Conservation (phyloP, 2,329 filamentous ascomycete species). For the Magnaporthiopsis poae region DNA sequence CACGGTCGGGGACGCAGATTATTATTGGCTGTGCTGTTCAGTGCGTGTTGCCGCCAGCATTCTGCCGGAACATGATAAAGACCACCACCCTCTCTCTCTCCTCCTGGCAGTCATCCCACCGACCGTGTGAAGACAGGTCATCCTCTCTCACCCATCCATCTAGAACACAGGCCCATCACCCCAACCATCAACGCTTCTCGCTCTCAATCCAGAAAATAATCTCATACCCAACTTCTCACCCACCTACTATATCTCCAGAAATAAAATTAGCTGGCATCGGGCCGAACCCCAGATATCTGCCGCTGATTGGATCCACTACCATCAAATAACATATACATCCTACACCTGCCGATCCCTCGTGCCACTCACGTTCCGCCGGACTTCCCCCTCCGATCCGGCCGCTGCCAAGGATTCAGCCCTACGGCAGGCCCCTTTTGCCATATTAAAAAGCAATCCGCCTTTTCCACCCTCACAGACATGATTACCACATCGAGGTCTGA, state of each 20-base stretch:
- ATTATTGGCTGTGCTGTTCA: background rate
- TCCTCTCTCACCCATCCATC: too few relatives aligned
- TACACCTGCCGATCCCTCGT: background rate
- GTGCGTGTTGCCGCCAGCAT: background rate
- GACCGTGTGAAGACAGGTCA: too few relatives aligned
- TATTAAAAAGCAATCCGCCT: background rate
- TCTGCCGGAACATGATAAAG: background rate
- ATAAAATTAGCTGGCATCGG: background rate
- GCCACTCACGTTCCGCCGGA: background rate
- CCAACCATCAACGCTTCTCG: background rate
- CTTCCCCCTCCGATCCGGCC: background rate
- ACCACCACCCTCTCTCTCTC: background rate
- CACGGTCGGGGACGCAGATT: background rate
- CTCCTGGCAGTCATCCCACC: background rate
- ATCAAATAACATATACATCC: background rate
- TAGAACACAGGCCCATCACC: background rate
- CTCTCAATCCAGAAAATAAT: background rate
- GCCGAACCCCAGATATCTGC: background rate
- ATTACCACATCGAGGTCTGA: slow-evolving; percentile 8
- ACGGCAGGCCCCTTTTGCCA: background rate
- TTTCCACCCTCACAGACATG: slow-evolving; percentile 1
- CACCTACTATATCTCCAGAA: background rate
- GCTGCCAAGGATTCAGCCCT: background rate
- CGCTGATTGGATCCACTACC: background rate
- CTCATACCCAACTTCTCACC: background rate